phyloP scores from a whole-genome alignment of 139 green algal species.

The Chlorella sp. region DNA sequence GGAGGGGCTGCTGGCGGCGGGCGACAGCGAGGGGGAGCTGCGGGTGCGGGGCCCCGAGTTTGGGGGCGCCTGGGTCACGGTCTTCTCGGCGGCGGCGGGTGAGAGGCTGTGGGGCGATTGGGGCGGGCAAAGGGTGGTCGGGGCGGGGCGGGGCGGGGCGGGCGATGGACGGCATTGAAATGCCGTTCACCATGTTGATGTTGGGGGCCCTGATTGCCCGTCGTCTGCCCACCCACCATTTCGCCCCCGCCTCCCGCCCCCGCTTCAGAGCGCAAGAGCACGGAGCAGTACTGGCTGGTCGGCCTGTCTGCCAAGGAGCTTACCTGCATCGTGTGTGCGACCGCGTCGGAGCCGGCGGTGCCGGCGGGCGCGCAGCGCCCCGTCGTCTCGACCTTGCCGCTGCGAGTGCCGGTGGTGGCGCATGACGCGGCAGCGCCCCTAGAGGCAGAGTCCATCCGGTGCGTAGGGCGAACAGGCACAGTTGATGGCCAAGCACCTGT shows the following conservation, averaged over 20 bases:
- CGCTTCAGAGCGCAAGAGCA: constrained; percentile 42
- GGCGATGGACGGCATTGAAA: no score
- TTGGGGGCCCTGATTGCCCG: no score
- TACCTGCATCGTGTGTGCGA: constrained; percentile 66
- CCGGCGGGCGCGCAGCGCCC: constrained; percentile 59
- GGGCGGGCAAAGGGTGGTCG: no score
- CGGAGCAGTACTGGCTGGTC: constrained; percentile 78
- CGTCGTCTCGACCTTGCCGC: constrained; percentile 62
- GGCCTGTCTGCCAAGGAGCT: constrained; percentile 49
- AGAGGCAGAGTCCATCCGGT: constrained; percentile 43
- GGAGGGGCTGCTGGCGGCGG: constrained; percentile 58
- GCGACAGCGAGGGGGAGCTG: constrained; percentile 68
- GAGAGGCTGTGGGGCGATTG: neutral
- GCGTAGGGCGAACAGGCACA: neutral
- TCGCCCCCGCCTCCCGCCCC: neutral
- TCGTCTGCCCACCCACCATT: no score
- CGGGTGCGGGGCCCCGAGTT: constrained; percentile 52
- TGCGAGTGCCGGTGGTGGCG: constrained; percentile 47
- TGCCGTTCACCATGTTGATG: no score
- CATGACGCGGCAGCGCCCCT: constrained; percentile 38
- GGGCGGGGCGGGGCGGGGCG: no score
- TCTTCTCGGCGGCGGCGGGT: constrained; percentile 55
- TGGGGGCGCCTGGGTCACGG: constrained; percentile 74
- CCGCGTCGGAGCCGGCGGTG: constrained; percentile 18
- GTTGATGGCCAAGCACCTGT: no score